A percentile compares a stretch with the other conserved stretches of the same genome.
These are phyloP conservation scores for Leishmania mexicana DNA, from an alignment of 208 protist species.

Conservation along the genomic window DNA sequence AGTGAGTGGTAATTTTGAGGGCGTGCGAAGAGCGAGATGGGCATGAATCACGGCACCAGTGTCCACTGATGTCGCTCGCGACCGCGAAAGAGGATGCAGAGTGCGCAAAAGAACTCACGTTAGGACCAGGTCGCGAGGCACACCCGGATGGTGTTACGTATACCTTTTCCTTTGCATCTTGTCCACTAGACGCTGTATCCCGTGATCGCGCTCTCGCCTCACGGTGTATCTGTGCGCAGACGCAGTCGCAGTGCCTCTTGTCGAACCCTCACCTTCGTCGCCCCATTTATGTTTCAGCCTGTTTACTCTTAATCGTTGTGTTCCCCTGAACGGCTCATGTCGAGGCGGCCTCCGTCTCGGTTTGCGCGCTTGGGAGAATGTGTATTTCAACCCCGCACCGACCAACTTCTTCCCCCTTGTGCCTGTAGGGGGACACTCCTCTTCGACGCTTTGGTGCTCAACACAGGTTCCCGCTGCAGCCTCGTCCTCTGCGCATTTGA, in stretches of 20 bases:
- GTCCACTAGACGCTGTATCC: background rate
- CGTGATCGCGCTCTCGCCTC: background rate
- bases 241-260: background rate
- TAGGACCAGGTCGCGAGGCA: background rate
- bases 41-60: background rate
- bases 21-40: background rate
- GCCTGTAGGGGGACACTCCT: background rate
- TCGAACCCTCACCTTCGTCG: background rate
- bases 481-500: background rate
- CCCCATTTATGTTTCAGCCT: no score
- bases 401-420: no score
- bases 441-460: background rate
- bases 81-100: background rate
- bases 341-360: background rate
- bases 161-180: background rate
- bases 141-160: background rate
- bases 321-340: background rate
- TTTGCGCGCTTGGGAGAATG: background rate
- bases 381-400: background rate
- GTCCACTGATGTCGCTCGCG: background rate
- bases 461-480: background rate
- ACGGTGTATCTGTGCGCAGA: background rate
- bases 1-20: background rate
- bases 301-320: background rate
- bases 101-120: background rate